Evolutionary conservation across 306 rosid species (phyloP).

Genomic region (Mimosa pudica): DNA sequence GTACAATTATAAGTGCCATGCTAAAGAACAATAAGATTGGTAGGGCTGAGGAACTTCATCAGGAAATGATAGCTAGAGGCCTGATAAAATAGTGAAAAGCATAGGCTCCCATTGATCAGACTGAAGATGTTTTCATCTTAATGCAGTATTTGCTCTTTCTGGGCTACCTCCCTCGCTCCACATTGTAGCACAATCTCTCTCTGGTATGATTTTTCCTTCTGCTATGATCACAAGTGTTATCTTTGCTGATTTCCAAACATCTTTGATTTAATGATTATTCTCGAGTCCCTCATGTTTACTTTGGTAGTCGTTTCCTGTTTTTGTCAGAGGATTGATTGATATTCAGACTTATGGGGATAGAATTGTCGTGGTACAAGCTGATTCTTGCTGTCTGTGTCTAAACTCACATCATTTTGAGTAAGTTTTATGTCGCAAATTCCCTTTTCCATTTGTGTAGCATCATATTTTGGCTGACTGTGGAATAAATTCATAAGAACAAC

Average conservation of each 20-base stretch:
- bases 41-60: slow-evolving; percentile 39
- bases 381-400: slow-evolving; percentile 26
- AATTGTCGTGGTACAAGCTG: slow-evolving; percentile 16
- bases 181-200: slow-evolving; percentile 18
- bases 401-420: slow-evolving; percentile 25
- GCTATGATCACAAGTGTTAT: slow-evolving; percentile 19
- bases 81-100: slow-evolving; percentile 29
- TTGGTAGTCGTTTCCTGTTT: slow-evolving; percentile 1
- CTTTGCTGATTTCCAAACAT: slow-evolving; percentile 7
- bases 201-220: slow-evolving; percentile 23
- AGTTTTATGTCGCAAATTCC: slow-evolving; percentile 22
- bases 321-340: neutral
- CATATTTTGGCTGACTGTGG: slow-evolving; percentile 30
- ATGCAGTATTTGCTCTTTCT: slow-evolving; percentile 34
- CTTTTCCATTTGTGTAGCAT: slow-evolving; percentile 26
- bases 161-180: slow-evolving; percentile 28
- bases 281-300: slow-evolving; percentile 20
- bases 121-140: slow-evolving; percentile 13
- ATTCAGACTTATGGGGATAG: slow-evolving; percentile 13
- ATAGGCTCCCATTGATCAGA: slow-evolving; percentile 10
- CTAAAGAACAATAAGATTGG: slow-evolving; percentile 32
- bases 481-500: slow-evolving; percentile 1
- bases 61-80: slow-evolving; percentile 37
- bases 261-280: slow-evolving; percentile 17
- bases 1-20: slow-evolving; percentile 41